A percentile compares a stretch with the other conserved stretches of the same genome.
Evolutionary conservation across 1,139 yeast genomes (phyloP).

Genomic region (Debaryomyces sp.): DNA sequence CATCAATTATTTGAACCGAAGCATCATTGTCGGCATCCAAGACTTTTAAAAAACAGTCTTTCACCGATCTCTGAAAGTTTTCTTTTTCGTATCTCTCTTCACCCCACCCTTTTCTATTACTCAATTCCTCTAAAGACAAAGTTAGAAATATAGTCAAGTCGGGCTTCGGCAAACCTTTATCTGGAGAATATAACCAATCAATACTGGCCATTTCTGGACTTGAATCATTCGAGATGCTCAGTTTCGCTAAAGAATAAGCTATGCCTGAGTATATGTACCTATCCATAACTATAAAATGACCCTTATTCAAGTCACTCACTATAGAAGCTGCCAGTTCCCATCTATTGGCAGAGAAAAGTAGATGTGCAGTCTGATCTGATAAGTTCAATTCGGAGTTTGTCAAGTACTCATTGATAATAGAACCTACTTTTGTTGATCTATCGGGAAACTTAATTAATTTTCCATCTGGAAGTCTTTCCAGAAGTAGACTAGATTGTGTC

Average conservation of each 20-base stretch:
- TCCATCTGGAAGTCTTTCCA: slow-evolving; percentile 41
- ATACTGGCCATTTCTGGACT: slow-evolving; percentile 50
- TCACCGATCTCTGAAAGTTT: slow-evolving; percentile 73
- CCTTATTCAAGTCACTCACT: slow-evolving; percentile 45
- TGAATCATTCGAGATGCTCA: slow-evolving; percentile 12
- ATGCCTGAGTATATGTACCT: slow-evolving; percentile 92
- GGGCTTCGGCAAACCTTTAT: slow-evolving; percentile 83
- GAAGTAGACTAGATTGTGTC: slow-evolving; percentile 69
- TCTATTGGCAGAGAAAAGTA: slow-evolving; percentile 88
- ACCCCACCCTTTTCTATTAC: slow-evolving; percentile 79
- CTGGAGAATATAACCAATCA: slow-evolving; percentile 82
- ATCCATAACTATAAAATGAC: slow-evolving; percentile 70
- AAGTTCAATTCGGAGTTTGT: slow-evolving; percentile 50
- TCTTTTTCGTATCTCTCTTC: slow-evolving; percentile 83
- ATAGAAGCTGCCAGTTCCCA: slow-evolving; percentile 79
- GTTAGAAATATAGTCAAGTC: slow-evolving; percentile 82
- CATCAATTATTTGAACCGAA: slow-evolving; percentile 53
- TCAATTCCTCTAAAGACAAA: slow-evolving; percentile 51
- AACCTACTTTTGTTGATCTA: slow-evolving; percentile 79
- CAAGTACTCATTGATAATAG: slow-evolving; percentile 73
- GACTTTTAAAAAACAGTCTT: slow-evolving; percentile 55
- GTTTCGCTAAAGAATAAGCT: slow-evolving; percentile 89
- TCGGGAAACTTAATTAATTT: slow-evolving; percentile 81
- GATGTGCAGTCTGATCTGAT: slow-evolving; percentile 79
- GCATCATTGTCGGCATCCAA: slow-evolving; percentile 35